These are phyloP conservation scores for Annulohypoxylon maeteangense DNA, from an alignment of 495 filamentous ascomycete genomes.

Conservation along the genomic window DNA sequence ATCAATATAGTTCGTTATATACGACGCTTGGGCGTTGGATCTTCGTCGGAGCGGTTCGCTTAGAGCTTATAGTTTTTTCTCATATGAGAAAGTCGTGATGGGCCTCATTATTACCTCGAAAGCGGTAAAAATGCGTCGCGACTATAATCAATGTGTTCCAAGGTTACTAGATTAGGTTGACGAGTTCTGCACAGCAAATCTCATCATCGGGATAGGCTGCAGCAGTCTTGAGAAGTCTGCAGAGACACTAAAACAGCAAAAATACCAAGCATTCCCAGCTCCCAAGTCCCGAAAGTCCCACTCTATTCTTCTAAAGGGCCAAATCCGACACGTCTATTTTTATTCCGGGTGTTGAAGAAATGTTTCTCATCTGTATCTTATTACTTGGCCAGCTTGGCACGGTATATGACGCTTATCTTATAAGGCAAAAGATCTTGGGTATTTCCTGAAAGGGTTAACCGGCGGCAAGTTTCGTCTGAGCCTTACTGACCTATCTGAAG, in stretches of 20 bases:
- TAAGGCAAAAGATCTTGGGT: conserved; percentile 18
- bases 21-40: background rate
- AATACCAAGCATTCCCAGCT: background rate
- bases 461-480: conserved; percentile 31
- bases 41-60: background rate
- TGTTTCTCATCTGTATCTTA: conserved; percentile 29
- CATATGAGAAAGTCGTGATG: background rate
- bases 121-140: background rate
- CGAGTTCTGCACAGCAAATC: background rate
- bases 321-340: conserved; percentile 32
- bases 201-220: background rate
- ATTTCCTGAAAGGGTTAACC: conserved; percentile 30
- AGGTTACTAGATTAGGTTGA: background rate
- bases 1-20: conserved; percentile 1
- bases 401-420: conserved; percentile 27
- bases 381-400: conserved; percentile 17
- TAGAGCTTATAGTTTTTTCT: background rate
- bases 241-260: background rate
- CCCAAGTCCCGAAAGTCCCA: conserved; percentile 1
- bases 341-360: conserved; percentile 21
- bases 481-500: conserved; percentile 13
- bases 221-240: no score
- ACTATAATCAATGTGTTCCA: no score
- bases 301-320: conserved; percentile 1
- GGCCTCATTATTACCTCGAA: background rate